These are phyloP conservation scores for Neonectria punicea DNA, from an alignment of 2,329 filamentous ascomycete genomes.

Conservation along the genomic window DNA sequence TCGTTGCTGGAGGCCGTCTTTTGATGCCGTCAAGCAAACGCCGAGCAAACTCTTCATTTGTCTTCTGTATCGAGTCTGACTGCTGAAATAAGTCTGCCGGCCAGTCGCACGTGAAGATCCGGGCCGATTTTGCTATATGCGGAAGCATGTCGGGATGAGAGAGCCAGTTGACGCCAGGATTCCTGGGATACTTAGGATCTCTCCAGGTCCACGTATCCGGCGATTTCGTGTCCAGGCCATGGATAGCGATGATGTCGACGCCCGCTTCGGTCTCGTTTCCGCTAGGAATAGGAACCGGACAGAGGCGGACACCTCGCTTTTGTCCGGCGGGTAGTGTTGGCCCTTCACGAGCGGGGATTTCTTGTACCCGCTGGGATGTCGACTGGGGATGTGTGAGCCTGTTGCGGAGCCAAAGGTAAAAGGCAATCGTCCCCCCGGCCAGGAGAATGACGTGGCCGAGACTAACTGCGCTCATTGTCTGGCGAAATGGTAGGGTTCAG, in stretches of 20 bases:
- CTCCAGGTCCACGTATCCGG: neutral
- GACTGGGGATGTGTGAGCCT: too few species aligned
- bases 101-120: conserved; percentile 5
- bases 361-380: too few species aligned
- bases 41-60: neutral
- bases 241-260: neutral
- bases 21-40: neutral
- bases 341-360: too few species aligned
- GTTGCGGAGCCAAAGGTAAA: too few species aligned
- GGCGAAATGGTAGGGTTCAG: too few species aligned
- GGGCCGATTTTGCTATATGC: neutral
- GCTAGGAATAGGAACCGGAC: neutral
- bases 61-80: neutral
- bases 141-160: neutral
- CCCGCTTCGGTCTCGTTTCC: neutral
- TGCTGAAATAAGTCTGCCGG: neutral
- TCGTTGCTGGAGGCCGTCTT: neutral
- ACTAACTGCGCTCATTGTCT: too few species aligned
- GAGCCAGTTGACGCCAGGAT: neutral
- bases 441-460: too few species aligned
- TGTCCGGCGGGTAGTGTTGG: neutral
- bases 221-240: neutral
- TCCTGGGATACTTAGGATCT: neutral
- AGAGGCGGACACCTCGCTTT: neutral
- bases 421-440: too few species aligned